Conservation (phyloP, 768 basidiomycete species). For the Pleurotus salmoneostramineus region DNA sequence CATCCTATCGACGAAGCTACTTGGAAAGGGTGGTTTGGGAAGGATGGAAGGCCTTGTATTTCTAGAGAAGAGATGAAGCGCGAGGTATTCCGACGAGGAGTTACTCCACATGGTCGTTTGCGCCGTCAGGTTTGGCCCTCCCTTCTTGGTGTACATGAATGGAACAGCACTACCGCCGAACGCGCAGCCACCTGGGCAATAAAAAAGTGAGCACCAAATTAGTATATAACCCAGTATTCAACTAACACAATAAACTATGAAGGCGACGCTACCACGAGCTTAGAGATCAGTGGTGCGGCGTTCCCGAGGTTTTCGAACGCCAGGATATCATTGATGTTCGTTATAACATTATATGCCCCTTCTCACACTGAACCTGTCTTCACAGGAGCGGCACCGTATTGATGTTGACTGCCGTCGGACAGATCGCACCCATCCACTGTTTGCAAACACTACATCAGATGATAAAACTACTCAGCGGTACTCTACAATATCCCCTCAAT, state of each 20-base stretch:
- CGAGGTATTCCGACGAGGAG: constrained; percentile 77
- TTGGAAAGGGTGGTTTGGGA: constrained; percentile 80
- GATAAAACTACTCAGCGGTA: constrained; percentile 51
- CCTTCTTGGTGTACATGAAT: constrained; percentile 78
- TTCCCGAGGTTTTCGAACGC: constrained; percentile 76
- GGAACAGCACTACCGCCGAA: constrained; percentile 66
- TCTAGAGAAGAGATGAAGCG: constrained; percentile 65
- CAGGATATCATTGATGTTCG: constrained; percentile 76
- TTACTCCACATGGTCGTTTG: constrained; percentile 47
- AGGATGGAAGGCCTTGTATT: constrained; percentile 64
- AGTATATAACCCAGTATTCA: constrained; percentile 29
- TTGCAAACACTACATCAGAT: constrained; percentile 51
- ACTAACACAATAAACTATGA: constrained; percentile 5
- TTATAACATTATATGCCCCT: constrained; percentile 9
- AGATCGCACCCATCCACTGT: constrained; percentile 90
- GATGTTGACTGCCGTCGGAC: constrained; percentile 98
- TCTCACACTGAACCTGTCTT: not conserved
- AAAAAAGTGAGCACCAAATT: constrained; percentile 59
- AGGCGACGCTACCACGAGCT: constrained; percentile 68
- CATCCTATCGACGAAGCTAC: constrained; percentile 71
- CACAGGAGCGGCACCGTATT: constrained; percentile 83
- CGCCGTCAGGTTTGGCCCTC: constrained; percentile 89
- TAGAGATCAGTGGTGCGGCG: constrained; percentile 81
- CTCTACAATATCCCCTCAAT: constrained; percentile 72
- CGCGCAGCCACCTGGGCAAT: constrained; percentile 24